A percentile compares a stretch with the other conserved stretches of the same genome.
phyloP scores from a whole-genome alignment of 2,329 filamentous ascomycete genomes.

The Madurella fahalii region DNA sequence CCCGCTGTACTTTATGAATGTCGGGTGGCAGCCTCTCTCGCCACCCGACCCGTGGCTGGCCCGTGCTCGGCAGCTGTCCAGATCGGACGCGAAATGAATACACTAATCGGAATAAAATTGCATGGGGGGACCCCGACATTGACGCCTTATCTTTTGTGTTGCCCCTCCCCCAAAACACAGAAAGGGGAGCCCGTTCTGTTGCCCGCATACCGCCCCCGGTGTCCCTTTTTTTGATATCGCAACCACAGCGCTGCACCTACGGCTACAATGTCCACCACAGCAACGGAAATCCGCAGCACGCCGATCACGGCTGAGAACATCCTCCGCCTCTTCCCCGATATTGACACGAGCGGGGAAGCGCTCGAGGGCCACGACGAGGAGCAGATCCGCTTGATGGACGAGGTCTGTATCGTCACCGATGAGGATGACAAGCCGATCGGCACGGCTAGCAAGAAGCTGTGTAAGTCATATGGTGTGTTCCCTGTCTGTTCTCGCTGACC shows the following conservation, averaged over 20 bases:
- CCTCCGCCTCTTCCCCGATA: slow-evolving; percentile 81
- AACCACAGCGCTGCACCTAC: too few relatives aligned
- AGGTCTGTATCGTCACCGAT: slow-evolving; percentile 95
- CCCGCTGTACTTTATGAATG: background rate
- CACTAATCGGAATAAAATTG: background rate
- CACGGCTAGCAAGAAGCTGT: slow-evolving; percentile 96
- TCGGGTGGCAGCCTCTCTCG: too few relatives aligned
- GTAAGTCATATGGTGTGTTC: slow-evolving; percentile 49
- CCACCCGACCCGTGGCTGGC: too few relatives aligned
- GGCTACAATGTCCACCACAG: slow-evolving; percentile 34
- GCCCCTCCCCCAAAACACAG: background rate
- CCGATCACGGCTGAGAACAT: slow-evolving; percentile 83
- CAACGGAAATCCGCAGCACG: slow-evolving; percentile 48
- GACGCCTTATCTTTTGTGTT: background rate
- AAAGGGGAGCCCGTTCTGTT: background rate
- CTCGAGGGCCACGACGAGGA: slow-evolving; percentile 93
- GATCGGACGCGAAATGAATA: background rate
- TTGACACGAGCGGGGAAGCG: slow-evolving; percentile 66
- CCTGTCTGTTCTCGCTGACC: slow-evolving; percentile 5
- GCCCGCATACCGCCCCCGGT: too few relatives aligned
- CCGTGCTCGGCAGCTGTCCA: background rate
- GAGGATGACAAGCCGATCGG: slow-evolving; percentile 90
- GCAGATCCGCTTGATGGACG: slow-evolving; percentile 97
- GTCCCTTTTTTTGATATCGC: too few relatives aligned
- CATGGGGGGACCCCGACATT: too few relatives aligned